phyloP scores from a whole-genome alignment of 345 rosid species.

The Camelina sativa region DNA sequence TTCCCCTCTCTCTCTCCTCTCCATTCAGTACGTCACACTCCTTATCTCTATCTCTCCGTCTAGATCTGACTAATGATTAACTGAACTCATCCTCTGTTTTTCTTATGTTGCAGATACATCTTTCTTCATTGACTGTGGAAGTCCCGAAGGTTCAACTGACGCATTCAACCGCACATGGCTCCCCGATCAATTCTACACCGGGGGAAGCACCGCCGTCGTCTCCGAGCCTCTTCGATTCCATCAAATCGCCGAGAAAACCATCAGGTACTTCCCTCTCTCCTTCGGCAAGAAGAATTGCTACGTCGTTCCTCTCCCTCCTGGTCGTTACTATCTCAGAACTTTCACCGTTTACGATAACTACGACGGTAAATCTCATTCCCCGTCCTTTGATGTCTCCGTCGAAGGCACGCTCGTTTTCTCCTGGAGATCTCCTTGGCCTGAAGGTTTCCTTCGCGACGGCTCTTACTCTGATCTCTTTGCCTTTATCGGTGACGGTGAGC shows the following conservation, averaged over 20 bases:
- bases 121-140: constrained; percentile 87
- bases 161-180: constrained; percentile 77
- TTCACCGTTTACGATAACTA: constrained; percentile 97
- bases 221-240: constrained; percentile 90
- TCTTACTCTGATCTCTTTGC: constrained; percentile 95
- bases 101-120: constrained; percentile 53
- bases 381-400: constrained; percentile 86
- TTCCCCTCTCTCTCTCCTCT: constrained; percentile 36
- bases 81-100: constrained; percentile 1
- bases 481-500: constrained; percentile 74
- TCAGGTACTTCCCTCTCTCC: constrained; percentile 90
- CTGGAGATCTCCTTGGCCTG: constrained; percentile 91
- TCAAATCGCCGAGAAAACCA: constrained; percentile 65
- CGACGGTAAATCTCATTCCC: constrained; percentile 87
- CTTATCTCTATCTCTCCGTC: constrained; percentile 40
- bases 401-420: constrained; percentile 92
- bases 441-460: constrained; percentile 66
- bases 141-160: constrained; percentile 58
- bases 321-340: constrained; percentile 87
- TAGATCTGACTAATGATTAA: constrained; percentile 26
- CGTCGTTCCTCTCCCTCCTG: constrained; percentile 70
- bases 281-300: constrained; percentile 98
- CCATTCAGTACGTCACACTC: constrained; percentile 37
- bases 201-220: constrained; percentile 68
- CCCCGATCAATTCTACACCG: constrained; percentile 80